A percentile compares a stretch with the other conserved stretches of the same genome.
Evolutionary conservation across 257 asterid genomes (phyloP).

Genomic region (Nicotiana otophora): DNA sequence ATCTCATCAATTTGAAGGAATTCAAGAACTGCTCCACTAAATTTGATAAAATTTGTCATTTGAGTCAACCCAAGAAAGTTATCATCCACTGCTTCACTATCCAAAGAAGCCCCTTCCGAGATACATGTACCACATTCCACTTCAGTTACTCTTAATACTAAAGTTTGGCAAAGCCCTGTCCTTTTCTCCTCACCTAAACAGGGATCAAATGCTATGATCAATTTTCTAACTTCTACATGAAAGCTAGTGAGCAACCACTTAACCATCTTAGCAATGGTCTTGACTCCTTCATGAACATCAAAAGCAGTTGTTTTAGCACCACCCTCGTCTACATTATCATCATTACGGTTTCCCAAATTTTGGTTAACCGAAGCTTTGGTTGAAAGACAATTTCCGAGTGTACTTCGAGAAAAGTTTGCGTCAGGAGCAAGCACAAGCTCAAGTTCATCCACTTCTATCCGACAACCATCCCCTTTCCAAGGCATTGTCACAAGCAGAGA

Average conservation of each 20-base stretch:
- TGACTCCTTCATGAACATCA: constrained; percentile 98
- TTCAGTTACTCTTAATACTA: constrained; percentile 86
- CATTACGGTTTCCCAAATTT: constrained; percentile 35
- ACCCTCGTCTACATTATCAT: constrained; percentile 22
- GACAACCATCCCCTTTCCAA: constrained; percentile 88
- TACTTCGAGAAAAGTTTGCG: constrained; percentile 29
- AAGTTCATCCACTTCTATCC: constrained; percentile 78
- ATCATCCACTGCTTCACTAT: constrained; percentile 28
- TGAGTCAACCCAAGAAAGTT: constrained; percentile 74
- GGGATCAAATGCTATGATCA: constrained; percentile 89
- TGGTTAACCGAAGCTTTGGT: constrained; percentile 24
- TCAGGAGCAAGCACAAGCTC: constrained; percentile 82
- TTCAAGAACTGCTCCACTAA: constrained; percentile 82
- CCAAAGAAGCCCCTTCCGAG: constrained; percentile 56
- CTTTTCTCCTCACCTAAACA: constrained; percentile 39
- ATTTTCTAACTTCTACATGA: constrained; percentile 62
- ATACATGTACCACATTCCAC: constrained; percentile 75
- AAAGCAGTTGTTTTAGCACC: constrained; percentile 35
- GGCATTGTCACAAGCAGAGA: constrained; percentile 77
- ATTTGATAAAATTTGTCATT: constrained; percentile 62
- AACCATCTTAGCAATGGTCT: constrained; percentile 92
- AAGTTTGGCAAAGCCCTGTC: constrained; percentile 43
- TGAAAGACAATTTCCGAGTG: constrained; percentile 31
- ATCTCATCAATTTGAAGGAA: constrained; percentile 52
- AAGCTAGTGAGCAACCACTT: constrained; percentile 88